phyloP scores from a whole-genome alignment of 208 protist species.

The Angomonas deanei region DNA sequence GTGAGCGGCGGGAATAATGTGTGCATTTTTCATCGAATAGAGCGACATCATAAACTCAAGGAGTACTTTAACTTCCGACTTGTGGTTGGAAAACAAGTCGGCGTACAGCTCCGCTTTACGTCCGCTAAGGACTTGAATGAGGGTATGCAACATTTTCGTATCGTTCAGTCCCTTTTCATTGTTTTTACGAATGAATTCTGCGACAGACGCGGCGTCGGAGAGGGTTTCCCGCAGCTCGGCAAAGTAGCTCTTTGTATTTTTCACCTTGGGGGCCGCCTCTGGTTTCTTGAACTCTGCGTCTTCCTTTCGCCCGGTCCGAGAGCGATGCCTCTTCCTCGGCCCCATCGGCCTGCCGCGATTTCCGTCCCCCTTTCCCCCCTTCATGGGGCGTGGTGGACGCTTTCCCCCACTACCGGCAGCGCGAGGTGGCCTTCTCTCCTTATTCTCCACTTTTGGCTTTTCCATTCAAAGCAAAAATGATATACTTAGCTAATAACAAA shows the following conservation, averaged over 20 bases:
- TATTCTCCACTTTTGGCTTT: neutral
- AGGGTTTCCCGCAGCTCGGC: conserved; percentile 34
- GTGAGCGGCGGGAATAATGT: conserved; percentile 45
- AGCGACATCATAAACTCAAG: conserved; percentile 63
- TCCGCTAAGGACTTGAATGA: conserved; percentile 68
- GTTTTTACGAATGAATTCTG: conserved; percentile 48
- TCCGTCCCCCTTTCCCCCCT: no score
- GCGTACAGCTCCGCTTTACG: conserved; percentile 40
- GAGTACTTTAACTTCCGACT: conserved; percentile 36
- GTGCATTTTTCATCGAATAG: conserved; percentile 31
- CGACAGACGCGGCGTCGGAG: conserved; percentile 38
- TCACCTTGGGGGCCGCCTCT: conserved; percentile 24
- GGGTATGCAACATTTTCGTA: conserved; percentile 46
- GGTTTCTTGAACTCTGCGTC: neutral
- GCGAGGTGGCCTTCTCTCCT: neutral
- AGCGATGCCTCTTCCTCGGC: neutral
- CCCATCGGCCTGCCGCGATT: neutral
- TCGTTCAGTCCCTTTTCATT: conserved; percentile 46
- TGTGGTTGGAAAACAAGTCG: conserved; percentile 40
- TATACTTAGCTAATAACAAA: neutral
- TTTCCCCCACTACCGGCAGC: neutral
- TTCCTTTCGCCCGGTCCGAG: neutral
- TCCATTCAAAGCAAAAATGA: neutral
- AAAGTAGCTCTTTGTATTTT: conserved; percentile 57
- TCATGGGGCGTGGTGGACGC: no score